Base-by-base conservation (phyloP, 2,329 filamentous ascomycete species). In the Drechslerella dactyloides region DNA sequence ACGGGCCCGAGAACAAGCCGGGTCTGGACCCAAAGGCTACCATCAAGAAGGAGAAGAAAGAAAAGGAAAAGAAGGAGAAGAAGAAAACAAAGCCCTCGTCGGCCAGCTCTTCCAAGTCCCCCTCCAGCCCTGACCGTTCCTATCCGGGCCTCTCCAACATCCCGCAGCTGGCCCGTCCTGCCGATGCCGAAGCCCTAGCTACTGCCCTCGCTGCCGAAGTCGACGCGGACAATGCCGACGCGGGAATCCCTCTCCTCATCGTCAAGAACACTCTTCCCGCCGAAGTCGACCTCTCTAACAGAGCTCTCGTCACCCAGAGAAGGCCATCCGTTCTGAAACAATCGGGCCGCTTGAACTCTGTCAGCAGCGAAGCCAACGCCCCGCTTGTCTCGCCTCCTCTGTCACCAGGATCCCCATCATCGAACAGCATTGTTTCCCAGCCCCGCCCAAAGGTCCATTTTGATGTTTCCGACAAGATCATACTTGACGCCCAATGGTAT, bases 401-500 rank as follows among this genome's bases (percentile, higher is more conserved):
- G 4, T 72, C 68, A 4, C 68, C 68, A n/a, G 15, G 68, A 17
- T 72, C 68, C 4, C 68, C 68, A n/a, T 15, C 60, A 17, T 65
- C 68, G n/a, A 72, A 72, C 44, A 72, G 68, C 30, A 61, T 65
- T 2, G 46, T 55, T 6, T 72, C 68, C 7, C 57, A 50, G n/a
- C 21, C 19, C 6, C 56, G 69, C 19, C 56, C 69, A 1, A 62
- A 62, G 30, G 69, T 73, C 10, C 69, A 68, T 17, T 73, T 73
- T 17, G 69, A 66, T 17, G 62, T 68, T 6, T 62, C 62, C 10
- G 69, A 68, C 24, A 64, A 64, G 57, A 51, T 68, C n/a, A 54
- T 68, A 2, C 62, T 73, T 3, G 69, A 73, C 15, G 69, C 69
- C 2, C 69, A 73, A 37, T 66, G 69, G 62, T 73, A 66, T 35